Evolutionary conservation across 495 filamentous ascomycete species (phyloP), one percentile per base, ranked within the genome.

Genomic region (Cudoniella acicularis): DNA sequence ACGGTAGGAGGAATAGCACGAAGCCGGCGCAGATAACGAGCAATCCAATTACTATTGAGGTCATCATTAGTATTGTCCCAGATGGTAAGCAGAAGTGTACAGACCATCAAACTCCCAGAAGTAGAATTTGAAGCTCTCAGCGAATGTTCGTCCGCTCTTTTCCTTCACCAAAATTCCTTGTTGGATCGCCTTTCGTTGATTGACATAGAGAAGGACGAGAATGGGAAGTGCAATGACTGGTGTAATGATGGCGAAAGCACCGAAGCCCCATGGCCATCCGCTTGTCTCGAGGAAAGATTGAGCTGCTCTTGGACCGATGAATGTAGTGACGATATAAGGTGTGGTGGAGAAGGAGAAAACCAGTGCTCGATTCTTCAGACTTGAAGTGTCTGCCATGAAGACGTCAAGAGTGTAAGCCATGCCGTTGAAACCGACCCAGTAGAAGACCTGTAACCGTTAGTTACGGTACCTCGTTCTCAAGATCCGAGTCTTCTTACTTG

Each of bases 1-100:
- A 85, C 0, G 86, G 83, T 13, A 88, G 77, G 17, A 87, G 78
- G 63, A 87, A 76, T n/a, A 87, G 73, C 16, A 79, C 72, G 49
- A 85, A 79, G 9, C 78, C 85, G 10, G 73, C 78, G 54, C 72
- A 76, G 17, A 87, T 59, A 21, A 89, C 64, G 10, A 83, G 36
- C 1, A 84, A 66, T 40, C 84, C 85, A 42, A 83, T 47, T 45
- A 68, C 70, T 71, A 49, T 1, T 26, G 56, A 25, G 17, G 47
- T 24, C 17, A 41, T 60, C 43, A 58, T 56, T 62, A 52, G 50
- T 10, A 9, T 2, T 16, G 48, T 21, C 1, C 20, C 22, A 4
- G 13, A 36, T 36, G 30, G 30, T 13, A 36, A n/a, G n/a, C 27
- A 43, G 21, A 59, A 48, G n/a, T 10, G 30, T 26, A 70, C 76